Evolutionary conservation across 331 rosid species (phyloP), one percentile per base, ranked within the genome.

Genomic region (Quercus lobata): DNA sequence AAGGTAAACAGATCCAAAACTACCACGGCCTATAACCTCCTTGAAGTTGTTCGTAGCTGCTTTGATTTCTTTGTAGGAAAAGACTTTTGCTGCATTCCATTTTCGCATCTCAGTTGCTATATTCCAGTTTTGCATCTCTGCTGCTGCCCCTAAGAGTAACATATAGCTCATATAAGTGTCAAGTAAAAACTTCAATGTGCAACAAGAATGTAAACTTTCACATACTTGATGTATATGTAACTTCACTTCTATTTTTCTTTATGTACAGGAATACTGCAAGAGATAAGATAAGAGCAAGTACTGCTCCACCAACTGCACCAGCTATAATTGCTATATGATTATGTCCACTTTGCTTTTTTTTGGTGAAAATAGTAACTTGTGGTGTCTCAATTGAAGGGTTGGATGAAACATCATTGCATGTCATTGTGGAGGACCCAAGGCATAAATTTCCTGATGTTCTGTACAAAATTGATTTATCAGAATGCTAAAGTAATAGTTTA

Each of bases 1-100:
- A 54, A 85, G 92, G 87, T 91, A 92, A 73, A 94, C 98, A 30
- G 95, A 85, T 81, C 98, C 98, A 71, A 94, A 94, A 81, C 98
- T 91, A 11, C 98, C 98, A 30, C 94, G 81, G 72, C 98, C 98
- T 71, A 94, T 80, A 12, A 92, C 85, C 76, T 94, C 90, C 87
- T 92, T 94, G 41, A 94, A 94, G 60, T 91, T 94, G 73, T 83
- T 89, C 32, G 97, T 92, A n/a, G 97, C 97, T 71, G 68, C 82
- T 86, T 92, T 94, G 70, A 94, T 91, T 80, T 94, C 97, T 78
- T 91, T 94, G 89, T 94, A 80, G 57, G 90, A 85, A 57, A 92
- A 94, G 17, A 91, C 82, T 81, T 83, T 94, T 73, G 91, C 97
- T 46, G 88, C 81, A 63, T 93, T 92, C 97, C 98, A 94, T 78